Conservation (phyloP, 768 basidiomycete species). For the Boletus fagicola region DNA sequence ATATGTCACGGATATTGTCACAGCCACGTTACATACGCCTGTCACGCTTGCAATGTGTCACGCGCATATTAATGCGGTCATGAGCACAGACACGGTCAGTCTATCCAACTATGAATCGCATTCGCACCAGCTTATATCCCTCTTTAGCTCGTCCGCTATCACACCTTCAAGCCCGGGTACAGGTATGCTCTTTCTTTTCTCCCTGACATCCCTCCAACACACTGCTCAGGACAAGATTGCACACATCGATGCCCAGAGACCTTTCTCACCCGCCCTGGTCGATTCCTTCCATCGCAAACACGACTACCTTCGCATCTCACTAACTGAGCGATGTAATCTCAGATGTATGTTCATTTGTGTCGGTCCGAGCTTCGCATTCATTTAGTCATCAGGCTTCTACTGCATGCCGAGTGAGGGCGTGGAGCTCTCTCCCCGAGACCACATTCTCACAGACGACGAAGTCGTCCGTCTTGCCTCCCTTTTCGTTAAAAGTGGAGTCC, state of each 20-base stretch:
- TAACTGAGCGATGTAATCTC: constrained; percentile 86
- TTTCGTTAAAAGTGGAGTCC: constrained; percentile 80
- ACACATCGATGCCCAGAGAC: constrained; percentile 45
- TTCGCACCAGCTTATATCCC: constrained; percentile 5
- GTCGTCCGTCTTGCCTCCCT: constrained; percentile 68
- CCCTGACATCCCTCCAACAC: neutral
- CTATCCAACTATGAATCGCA: constrained; percentile 3
- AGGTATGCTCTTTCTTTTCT: constrained; percentile 14
- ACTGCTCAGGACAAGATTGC: constrained; percentile 52
- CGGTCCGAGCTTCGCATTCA: neutral
- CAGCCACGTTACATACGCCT: neutral
- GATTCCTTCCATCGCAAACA: constrained; percentile 69
- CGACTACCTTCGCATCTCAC: constrained; percentile 84
- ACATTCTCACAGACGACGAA: constrained; percentile 75
- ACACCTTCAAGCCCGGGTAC: constrained; percentile 15
- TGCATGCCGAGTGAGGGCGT: constrained; percentile 87
- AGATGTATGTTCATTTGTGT: constrained; percentile 52
- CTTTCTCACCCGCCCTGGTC: constrained; percentile 54
- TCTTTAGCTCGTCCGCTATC: constrained; percentile 13
- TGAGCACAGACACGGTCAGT: neutral
- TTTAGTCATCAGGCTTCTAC: constrained; percentile 64
- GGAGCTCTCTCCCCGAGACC: constrained; percentile 63
- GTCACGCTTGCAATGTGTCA: constrained; percentile 5
- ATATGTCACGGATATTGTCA: constrained; percentile 13
- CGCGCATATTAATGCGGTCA: neutral